Evolutionary conservation across 352 stramenopile species (phyloP).

Genomic region (Phytophthora boehmeriae): DNA sequence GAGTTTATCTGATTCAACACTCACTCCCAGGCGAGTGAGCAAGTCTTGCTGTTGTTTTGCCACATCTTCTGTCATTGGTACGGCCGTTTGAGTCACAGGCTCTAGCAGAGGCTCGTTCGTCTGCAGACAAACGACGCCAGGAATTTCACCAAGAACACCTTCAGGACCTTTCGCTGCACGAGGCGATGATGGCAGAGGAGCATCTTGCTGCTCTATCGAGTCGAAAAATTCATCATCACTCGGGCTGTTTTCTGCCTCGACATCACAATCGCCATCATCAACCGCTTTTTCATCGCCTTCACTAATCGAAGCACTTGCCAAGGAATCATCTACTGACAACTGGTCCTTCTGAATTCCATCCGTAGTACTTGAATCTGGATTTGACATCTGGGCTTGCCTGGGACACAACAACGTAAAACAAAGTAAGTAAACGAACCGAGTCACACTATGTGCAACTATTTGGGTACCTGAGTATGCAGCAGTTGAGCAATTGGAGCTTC

Average conservation of each 20-base stretch:
- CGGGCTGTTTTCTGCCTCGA: constrained; percentile 32
- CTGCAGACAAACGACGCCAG: constrained; percentile 46
- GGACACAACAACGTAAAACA: neutral
- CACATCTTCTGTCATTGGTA: constrained; percentile 82
- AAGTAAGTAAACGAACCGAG: neutral
- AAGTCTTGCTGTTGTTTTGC: constrained; percentile 81
- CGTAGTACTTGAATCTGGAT: constrained; percentile 8
- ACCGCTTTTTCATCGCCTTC: neutral
- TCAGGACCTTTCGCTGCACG: constrained; percentile 19
- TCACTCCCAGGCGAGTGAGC: constrained; percentile 68
- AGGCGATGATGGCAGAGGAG: constrained; percentile 12
- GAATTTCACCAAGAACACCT: constrained; percentile 40
- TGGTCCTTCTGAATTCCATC: constrained; percentile 12
- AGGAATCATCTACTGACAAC: neutral
- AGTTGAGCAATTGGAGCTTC: constrained; percentile 83
- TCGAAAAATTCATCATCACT: constrained; percentile 90
- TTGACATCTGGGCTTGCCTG: constrained; percentile 39
- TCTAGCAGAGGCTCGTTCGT: constrained; percentile 61
- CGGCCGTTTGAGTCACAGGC: constrained; percentile 65
- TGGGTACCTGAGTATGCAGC: constrained; percentile 66
- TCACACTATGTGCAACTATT: neutral
- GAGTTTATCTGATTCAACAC: constrained; percentile 64
- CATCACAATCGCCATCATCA: constrained; percentile 15
- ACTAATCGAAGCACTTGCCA: neutral
- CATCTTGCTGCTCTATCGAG: constrained; percentile 61